Percentiles rank a stretch among this genome's conserved stretches.
Evolutionary conservation across 345 rosid species (phyloP).

Genomic region (Acer negundo): DNA sequence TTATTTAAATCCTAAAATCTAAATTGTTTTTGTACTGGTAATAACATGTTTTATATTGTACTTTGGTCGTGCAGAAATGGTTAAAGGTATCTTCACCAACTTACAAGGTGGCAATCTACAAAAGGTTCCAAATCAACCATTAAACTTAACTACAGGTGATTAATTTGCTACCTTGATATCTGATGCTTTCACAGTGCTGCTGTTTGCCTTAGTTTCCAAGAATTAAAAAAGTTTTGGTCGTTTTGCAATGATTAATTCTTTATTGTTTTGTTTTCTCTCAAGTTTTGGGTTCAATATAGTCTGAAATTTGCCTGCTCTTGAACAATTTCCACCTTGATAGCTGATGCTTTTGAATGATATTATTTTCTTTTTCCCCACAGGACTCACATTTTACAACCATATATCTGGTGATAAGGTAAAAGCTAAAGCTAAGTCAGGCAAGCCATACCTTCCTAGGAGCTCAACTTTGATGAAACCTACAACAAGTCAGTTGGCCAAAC

Average conservation of each 20-base stretch:
- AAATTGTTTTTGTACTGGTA: constrained; percentile 13
- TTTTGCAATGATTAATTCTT: background rate
- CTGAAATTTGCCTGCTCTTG: background rate
- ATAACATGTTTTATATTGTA: constrained; percentile 5
- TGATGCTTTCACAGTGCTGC: background rate
- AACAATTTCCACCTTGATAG: background rate
- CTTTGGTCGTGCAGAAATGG: constrained; percentile 34
- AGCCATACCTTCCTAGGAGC: constrained; percentile 53
- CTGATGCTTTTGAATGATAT: background rate
- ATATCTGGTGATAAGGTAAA: constrained; percentile 38
- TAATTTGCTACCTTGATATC: constrained; percentile 4
- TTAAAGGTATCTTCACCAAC: constrained; percentile 32
- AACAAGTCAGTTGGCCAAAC: constrained; percentile 84
- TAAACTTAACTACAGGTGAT: constrained; percentile 43
- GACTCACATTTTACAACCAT: constrained; percentile 39
- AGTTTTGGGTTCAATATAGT: background rate
- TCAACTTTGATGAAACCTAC: constrained; percentile 98
- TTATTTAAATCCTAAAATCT: background rate
- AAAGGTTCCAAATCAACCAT: constrained; percentile 31
- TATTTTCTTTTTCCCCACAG: constrained; percentile 34
- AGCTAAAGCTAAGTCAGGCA: constrained; percentile 39
- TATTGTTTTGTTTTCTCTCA: constrained; percentile 6
- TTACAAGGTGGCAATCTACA: constrained; percentile 29
- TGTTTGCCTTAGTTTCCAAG: background rate
- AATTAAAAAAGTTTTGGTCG: background rate